Evolutionary conservation across 768 basidiomycete genomes (phyloP).

Genomic region (Auriculariales sp.): DNA sequence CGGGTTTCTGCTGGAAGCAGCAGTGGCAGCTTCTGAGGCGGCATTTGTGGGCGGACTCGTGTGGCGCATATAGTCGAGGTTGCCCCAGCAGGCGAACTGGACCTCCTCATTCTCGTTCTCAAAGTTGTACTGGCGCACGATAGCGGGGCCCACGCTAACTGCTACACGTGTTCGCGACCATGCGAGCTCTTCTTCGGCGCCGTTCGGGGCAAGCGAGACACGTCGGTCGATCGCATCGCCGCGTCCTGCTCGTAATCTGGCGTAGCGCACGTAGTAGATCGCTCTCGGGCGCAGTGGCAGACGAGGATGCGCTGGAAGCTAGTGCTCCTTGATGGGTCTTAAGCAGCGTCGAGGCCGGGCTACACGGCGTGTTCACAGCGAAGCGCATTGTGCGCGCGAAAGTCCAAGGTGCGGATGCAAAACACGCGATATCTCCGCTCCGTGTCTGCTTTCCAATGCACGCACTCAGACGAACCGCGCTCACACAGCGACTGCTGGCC

Average conservation of each 20-base stretch:
- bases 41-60: slow-evolving; percentile 18
- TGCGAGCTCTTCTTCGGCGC: slow-evolving; percentile 47
- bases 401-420: too few relatives aligned
- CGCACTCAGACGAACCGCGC: too few relatives aligned
- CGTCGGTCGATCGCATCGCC: background rate
- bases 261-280: background rate
- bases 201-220: background rate
- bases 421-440: too few relatives aligned
- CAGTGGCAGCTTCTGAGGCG: slow-evolving; percentile 13
- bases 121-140: slow-evolving; percentile 63
- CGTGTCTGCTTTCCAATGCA: too few relatives aligned
- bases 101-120: slow-evolving; percentile 54
- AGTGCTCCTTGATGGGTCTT: background rate
- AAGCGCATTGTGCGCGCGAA: too few relatives aligned
- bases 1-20: slow-evolving; percentile 12
- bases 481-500: too few relatives aligned
- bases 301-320: too few relatives aligned
- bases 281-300: background rate
- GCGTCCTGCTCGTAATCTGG: background rate
- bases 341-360: background rate
- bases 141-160: slow-evolving; percentile 50
- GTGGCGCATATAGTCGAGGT: slow-evolving; percentile 55
- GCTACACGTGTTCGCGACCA: slow-evolving; percentile 57
- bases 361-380: background rate
- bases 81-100: slow-evolving; percentile 70